A percentile compares a stretch with the other conserved stretches of the same genome.
Conservation (phyloP, 257 asterid species). For the Jacaranda copaia region DNA sequence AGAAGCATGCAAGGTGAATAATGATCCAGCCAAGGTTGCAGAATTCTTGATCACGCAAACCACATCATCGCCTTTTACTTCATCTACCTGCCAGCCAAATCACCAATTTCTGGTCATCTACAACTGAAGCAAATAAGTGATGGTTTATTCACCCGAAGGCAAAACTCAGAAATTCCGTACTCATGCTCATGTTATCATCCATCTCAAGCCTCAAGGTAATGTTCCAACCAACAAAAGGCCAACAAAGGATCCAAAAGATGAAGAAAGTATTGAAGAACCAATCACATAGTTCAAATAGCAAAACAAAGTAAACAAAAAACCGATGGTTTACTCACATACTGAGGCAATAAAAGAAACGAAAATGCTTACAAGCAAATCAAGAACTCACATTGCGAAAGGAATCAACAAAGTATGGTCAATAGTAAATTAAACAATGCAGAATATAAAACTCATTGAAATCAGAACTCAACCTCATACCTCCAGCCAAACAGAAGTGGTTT, state of each 20-base stretch:
- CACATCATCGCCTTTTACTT: constrained; percentile 79
- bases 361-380: not conserved
- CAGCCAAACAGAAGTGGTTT: constrained; percentile 89
- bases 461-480: constrained; percentile 70
- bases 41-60: constrained; percentile 85
- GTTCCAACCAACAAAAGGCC: not conserved
- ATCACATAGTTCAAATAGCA: constrained; percentile 14
- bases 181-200: constrained; percentile 21
- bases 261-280: constrained; percentile 12
- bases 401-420: not conserved
- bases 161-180: not conserved
- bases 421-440: not conserved
- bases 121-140: constrained; percentile 20
- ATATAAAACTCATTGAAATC: constrained; percentile 28
- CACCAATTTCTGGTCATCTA: constrained; percentile 16
- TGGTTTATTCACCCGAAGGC: constrained; percentile 19
- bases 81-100: constrained; percentile 70
- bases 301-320: not conserved
- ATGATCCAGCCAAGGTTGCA: constrained; percentile 88
- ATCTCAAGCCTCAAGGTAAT: not conserved
- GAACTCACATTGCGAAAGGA: constrained; percentile 8
- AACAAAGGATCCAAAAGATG: not conserved
- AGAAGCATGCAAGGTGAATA: constrained; percentile 94
- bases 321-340: not conserved
- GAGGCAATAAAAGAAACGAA: not conserved